Percentiles rank a stretch among this genome's conserved stretches.
phyloP scores from a whole-genome alignment of 139 green algal genomes.

The Pseudopediastrum boryanum region DNA sequence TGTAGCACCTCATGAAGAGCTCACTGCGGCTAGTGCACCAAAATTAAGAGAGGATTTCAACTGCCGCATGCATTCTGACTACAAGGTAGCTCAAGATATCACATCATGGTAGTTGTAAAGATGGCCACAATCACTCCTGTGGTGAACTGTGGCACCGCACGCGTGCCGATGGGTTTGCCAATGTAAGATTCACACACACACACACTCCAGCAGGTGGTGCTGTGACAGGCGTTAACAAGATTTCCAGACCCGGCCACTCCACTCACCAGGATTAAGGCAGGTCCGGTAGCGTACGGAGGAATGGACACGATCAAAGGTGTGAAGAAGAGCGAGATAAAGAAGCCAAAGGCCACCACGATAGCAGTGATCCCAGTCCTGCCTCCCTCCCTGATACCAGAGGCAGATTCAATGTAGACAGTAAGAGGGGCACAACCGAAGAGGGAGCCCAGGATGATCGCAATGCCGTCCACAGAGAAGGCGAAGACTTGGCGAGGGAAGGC shows the following conservation, averaged over 20 bases:
- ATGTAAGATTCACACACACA: not conserved
- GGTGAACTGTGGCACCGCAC: too few relatives aligned
- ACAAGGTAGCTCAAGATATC: too few relatives aligned
- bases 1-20: too few relatives aligned
- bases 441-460: slow-evolving; percentile 38
- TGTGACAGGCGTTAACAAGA: too few relatives aligned
- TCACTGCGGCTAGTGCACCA: too few relatives aligned
- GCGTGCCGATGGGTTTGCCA: too few relatives aligned
- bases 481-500: slow-evolving; percentile 43
- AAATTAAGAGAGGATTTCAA: too few relatives aligned
- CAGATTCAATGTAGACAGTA: slow-evolving; percentile 69
- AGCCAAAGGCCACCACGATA: slow-evolving; percentile 56
- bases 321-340: slow-evolving; percentile 86
- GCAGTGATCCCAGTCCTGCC: slow-evolving; percentile 75
- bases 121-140: too few relatives aligned
- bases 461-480: slow-evolving; percentile 47
- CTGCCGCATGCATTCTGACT: too few relatives aligned
- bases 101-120: too few relatives aligned
- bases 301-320: slow-evolving; percentile 85
- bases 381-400: slow-evolving; percentile 75
- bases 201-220: not conserved
- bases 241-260: too few relatives aligned
- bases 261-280: slow-evolving; percentile 82
- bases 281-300: slow-evolving; percentile 82
- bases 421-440: slow-evolving; percentile 49